Percentiles rank a stretch among this genome's conserved stretches.
phyloP scores from a whole-genome alignment of 164 flowering plant genomes.

The Saururus chinensis region DNA sequence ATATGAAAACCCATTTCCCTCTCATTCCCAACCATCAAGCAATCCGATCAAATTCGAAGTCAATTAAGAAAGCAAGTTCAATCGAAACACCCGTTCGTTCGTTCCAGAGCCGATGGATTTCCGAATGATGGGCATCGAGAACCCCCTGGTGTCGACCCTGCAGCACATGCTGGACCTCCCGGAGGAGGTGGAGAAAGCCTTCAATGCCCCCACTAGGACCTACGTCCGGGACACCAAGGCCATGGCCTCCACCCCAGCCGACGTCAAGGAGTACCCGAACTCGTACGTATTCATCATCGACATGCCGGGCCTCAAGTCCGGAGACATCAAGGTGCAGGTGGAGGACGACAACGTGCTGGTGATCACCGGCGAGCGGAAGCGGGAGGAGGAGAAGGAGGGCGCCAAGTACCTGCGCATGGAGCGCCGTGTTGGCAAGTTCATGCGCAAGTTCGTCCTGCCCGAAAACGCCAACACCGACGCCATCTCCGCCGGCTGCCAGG shows the following conservation, averaged over 20 bases:
- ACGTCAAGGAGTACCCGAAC: constrained; percentile 37
- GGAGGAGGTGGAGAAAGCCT: constrained; percentile 21
- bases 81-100: no score
- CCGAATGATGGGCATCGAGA: constrained; percentile 28
- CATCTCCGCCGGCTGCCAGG: constrained; percentile 37
- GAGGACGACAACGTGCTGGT: constrained; percentile 37
- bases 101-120: constrained; percentile 33
- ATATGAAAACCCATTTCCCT: not conserved
- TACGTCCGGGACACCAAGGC: constrained; percentile 62
- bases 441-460: constrained; percentile 57
- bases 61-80: no score
- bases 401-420: constrained; percentile 54
- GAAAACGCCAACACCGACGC: constrained; percentile 39
- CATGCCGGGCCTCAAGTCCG: constrained; percentile 54
- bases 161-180: constrained; percentile 28
- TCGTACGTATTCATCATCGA: constrained; percentile 39
- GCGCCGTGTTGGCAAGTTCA: constrained; percentile 46
- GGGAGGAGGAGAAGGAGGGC: constrained; percentile 33
- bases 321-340: constrained; percentile 38
- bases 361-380: constrained; percentile 37
- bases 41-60: not conserved
- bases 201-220: constrained; percentile 24
- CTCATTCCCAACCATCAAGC: not conserved
- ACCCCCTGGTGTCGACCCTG: constrained; percentile 32
- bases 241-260: constrained; percentile 54